Evolutionary conservation across 2,329 filamentous ascomycete species (phyloP).

Genomic region (Fusarium anguioides): DNA sequence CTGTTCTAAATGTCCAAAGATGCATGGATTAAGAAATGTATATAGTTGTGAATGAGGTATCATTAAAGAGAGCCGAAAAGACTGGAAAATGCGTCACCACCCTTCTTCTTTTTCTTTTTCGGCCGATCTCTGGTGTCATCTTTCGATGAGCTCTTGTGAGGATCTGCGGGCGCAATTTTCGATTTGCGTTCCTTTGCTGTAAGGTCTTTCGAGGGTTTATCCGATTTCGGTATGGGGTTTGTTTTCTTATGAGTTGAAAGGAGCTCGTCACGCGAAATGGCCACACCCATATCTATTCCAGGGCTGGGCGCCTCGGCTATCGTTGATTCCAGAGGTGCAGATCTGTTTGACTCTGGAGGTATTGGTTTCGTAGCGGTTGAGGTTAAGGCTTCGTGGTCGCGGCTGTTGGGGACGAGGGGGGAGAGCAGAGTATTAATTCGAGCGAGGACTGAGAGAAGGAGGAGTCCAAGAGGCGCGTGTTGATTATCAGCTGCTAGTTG

Average conservation of each 20-base stretch:
- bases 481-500: conserved; percentile 78
- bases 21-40: neutral
- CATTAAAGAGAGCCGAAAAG: conserved; percentile 71
- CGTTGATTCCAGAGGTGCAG: neutral
- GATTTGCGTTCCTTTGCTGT: conserved; percentile 3
- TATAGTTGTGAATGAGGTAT: neutral
- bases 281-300: conserved; percentile 44
- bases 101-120: conserved; percentile 68
- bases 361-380: neutral
- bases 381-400: neutral
- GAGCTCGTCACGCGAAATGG: conserved; percentile 45
- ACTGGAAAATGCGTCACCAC: conserved; percentile 73
- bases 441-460: conserved; percentile 73
- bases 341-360: neutral
- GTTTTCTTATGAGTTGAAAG: conserved; percentile 5
- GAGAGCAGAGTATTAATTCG: conserved; percentile 62
- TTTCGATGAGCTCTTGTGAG: conserved; percentile 48
- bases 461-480: conserved; percentile 76
- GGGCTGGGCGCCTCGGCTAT: neutral
- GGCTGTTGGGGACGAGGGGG: conserved; percentile 45
- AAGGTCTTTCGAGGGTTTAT: neutral
- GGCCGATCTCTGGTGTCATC: conserved; percentile 53
- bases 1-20: neutral
- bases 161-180: conserved; percentile 16
- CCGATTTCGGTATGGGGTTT: conserved; percentile 2